Evolutionary conservation across 2,329 filamentous ascomycete genomes (phyloP).

Genomic region (Cladobotryum protrusum): DNA sequence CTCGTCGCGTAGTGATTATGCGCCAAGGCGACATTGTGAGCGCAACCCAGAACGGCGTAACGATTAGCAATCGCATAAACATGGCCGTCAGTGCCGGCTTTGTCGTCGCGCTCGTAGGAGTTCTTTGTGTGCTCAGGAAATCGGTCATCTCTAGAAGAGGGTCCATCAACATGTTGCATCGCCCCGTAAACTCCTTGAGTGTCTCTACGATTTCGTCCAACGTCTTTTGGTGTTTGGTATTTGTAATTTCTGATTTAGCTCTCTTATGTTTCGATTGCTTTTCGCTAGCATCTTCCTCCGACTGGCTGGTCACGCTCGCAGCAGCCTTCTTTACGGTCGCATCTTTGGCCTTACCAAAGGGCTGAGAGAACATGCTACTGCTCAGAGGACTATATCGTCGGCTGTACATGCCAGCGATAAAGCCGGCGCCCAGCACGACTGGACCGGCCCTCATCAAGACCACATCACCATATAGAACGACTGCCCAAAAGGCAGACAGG

Average conservation of each 20-base stretch:
- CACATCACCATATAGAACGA: constrained; percentile 77
- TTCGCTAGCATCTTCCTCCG: constrained; percentile 21
- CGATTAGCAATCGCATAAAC: constrained; percentile 79
- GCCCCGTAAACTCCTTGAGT: constrained; percentile 78
- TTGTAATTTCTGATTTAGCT: constrained; percentile 52
- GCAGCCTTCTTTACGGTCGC: constrained; percentile 15
- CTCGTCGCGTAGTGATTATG: constrained; percentile 79
- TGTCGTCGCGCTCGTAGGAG: constrained; percentile 85
- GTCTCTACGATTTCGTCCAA: constrained; percentile 96
- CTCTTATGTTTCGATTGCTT: constrained; percentile 34
- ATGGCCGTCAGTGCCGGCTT: constrained; percentile 82
- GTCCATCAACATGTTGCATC: constrained; percentile 88
- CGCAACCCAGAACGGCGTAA: constrained; percentile 81
- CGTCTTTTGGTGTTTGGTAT: constrained; percentile 81
- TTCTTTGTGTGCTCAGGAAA: constrained; percentile 85
- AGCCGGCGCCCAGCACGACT: constrained; percentile 66
- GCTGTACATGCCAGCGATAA: constrained; percentile 91
- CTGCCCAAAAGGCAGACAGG: constrained; percentile 77
- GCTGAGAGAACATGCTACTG: constrained; percentile 66
- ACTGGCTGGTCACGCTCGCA: constrained; percentile 16
- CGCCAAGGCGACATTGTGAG: constrained; percentile 76
- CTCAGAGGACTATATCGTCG: constrained; percentile 84
- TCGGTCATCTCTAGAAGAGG: constrained; percentile 85
- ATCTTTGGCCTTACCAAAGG: constrained; percentile 31
- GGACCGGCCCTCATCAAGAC: constrained; percentile 79